Evolutionary conservation across 2,329 filamentous ascomycete genomes (phyloP), one percentile per base, ranked within the genome.

Genomic region (Trichophyton simii): DNA sequence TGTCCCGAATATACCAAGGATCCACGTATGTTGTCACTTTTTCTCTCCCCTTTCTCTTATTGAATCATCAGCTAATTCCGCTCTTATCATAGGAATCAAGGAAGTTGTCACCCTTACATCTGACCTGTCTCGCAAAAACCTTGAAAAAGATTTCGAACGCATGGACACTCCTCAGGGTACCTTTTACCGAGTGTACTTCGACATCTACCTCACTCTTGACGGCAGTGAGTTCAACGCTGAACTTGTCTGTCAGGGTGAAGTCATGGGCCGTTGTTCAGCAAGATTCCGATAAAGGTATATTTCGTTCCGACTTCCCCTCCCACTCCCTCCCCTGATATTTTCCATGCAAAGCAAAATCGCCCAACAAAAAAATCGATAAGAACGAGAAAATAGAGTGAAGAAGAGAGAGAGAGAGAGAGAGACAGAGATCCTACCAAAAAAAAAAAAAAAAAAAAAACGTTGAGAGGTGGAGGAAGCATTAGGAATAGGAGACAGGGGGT

Each of bases 1-100:
- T 97, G 92, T 76, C 94, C 94, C 0, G 94, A 97, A 75, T 99
- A 99, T 74, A 97, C 92, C 67, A 99, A 97, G 75, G 94, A 99
- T 83, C 92, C 94, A 68, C 89, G 94, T 96, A 86, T 86, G 91
- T 88, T 65, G 50, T 38, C 50, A 46, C 22, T 6, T 55, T 20
- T 25, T 44, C 41, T 52, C 9, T 11, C 31, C 28, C 46, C 25
- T 13, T 48, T 20, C 28, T 22, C 20, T 22, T 34, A 54, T 13
- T 58, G 13, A 34, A 25, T 28, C 46, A 11, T 50, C 22, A 31
- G 58, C 58, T 57, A 34, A 60, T 25, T 61, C n/a, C 41, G 7
- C 8, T 18, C 28, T 6, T 20, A 13, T 18, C 48, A 65, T 67
- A 96, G 92, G 91, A 68, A 97, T 97, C 83, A 97, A 97, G 83